These are phyloP conservation scores for Carpinus viminea DNA, from an alignment of 306 rosid genomes.

Conservation along the genomic window DNA sequence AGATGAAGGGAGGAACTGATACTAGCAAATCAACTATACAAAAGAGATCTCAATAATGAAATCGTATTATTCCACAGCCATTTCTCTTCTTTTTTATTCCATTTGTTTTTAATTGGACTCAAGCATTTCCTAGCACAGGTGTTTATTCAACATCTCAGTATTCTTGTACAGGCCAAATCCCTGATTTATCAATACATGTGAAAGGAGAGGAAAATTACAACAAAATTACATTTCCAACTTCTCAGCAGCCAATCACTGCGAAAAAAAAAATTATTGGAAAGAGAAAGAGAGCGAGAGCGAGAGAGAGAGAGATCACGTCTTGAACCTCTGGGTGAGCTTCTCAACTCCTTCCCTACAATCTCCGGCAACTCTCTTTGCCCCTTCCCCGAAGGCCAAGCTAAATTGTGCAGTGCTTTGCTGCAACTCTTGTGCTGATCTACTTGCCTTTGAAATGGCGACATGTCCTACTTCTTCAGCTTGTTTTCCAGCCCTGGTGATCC, in stretches of 20 bases:
- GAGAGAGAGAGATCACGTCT: slow-evolving; percentile 44
- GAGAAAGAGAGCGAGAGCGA: background rate
- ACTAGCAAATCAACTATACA: background rate
- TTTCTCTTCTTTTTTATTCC: background rate
- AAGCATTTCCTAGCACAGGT: slow-evolving; percentile 13
- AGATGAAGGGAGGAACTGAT: background rate
- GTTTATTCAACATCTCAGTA: slow-evolving; percentile 6
- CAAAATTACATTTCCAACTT: slow-evolving; percentile 6
- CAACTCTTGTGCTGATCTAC: slow-evolving; percentile 56
- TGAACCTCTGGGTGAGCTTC: slow-evolving; percentile 84
- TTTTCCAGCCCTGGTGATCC: slow-evolving; percentile 55
- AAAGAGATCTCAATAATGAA: background rate
- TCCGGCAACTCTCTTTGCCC: slow-evolving; percentile 73
- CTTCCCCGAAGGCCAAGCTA: slow-evolving; percentile 57
- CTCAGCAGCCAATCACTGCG: slow-evolving; percentile 13
- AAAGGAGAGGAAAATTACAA: background rate
- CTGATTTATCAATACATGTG: slow-evolving; percentile 6
- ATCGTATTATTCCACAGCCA: background rate
- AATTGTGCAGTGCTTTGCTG: slow-evolving; percentile 63
- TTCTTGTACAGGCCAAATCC: slow-evolving; percentile 7
- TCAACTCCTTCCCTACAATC: slow-evolving; percentile 94
- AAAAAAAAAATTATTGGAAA: slow-evolving; percentile 3
- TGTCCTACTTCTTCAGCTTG: slow-evolving; percentile 57
- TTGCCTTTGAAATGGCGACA: slow-evolving; percentile 48
- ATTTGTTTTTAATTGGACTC: too few species aligned